A percentile compares a stretch with the other conserved stretches of the same genome.
Evolutionary conservation across 345 rosid genomes (phyloP).

Genomic region (Aurinia saxatilis): DNA sequence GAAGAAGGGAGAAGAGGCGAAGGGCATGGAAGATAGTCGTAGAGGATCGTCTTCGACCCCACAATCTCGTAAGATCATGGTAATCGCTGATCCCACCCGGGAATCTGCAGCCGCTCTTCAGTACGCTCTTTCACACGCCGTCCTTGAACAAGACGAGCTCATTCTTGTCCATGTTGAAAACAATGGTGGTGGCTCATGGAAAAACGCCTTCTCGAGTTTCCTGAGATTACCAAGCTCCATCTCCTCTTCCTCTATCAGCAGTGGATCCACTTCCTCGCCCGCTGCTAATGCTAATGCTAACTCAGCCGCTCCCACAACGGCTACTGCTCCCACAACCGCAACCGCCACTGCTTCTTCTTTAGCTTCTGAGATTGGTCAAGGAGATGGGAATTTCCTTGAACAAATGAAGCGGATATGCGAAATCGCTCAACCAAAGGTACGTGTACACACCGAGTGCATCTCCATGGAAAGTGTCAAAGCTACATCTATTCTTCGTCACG

Average conservation of each 20-base stretch:
- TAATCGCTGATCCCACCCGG: conserved; percentile 59
- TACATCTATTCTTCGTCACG: conserved; percentile 39
- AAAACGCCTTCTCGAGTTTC: conserved; percentile 46
- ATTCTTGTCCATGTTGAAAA: conserved; percentile 53
- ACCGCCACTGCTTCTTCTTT: neutral
- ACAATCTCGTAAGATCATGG: conserved; percentile 53
- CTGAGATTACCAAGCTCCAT: conserved; percentile 33
- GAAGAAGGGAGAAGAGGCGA: neutral
- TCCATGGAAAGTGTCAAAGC: conserved; percentile 54
- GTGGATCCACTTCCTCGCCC: conserved; percentile 2
- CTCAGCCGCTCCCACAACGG: too few relatives aligned
- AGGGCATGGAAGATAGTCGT: conserved; percentile 30
- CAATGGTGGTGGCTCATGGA: conserved; percentile 36
- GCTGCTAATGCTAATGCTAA: neutral
- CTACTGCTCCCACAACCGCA: neutral
- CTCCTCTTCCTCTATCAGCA: conserved; percentile 6
- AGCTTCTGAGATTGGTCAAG: conserved; percentile 30
- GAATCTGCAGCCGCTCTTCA: conserved; percentile 70
- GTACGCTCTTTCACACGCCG: conserved; percentile 60
- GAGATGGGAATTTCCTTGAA: conserved; percentile 50
- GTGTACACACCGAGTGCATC: conserved; percentile 29
- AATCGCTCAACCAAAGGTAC: conserved; percentile 50
- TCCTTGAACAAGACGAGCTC: conserved; percentile 57
- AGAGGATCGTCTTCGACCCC: conserved; percentile 23
- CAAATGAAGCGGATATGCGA: conserved; percentile 61